phyloP scores from a whole-genome alignment of 495 filamentous ascomycete species.

The Penicillium silybi region DNA sequence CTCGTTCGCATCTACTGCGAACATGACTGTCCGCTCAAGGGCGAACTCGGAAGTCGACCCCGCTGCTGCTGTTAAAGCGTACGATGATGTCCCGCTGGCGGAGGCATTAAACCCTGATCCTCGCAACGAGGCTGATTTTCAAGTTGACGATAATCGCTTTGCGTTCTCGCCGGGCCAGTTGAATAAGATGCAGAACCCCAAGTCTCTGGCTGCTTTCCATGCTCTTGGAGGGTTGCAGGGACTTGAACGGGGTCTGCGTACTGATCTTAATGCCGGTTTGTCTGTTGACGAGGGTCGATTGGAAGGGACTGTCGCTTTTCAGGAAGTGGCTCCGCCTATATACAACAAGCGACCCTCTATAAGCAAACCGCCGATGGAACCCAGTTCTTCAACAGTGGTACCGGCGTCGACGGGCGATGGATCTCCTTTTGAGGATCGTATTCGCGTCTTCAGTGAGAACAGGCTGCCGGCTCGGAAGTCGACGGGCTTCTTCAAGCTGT shows the following conservation, averaged over 20 bases:
- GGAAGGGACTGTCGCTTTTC: slow-evolving; percentile 54
- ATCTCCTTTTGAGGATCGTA: slow-evolving; percentile 57
- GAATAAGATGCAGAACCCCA: slow-evolving; percentile 72
- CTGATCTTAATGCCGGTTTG: slow-evolving; percentile 59
- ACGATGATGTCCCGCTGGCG: slow-evolving; percentile 44
- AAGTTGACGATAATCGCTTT: slow-evolving; percentile 64
- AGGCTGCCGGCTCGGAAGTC: slow-evolving; percentile 69
- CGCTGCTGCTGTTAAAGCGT: slow-evolving; percentile 23
- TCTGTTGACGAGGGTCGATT: slow-evolving; percentile 62
- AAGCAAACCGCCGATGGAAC: slow-evolving; percentile 9
- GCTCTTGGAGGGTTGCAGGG: slow-evolving; percentile 65
- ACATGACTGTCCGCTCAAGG: slow-evolving; percentile 39
- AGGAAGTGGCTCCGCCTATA: slow-evolving; percentile 48
- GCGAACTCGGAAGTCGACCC: slow-evolving; percentile 38
- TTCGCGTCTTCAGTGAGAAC: slow-evolving; percentile 71
- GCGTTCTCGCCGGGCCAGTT: slow-evolving; percentile 67
- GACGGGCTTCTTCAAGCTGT: slow-evolving; percentile 64
- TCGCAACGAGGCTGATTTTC: slow-evolving; percentile 60
- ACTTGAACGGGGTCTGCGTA: slow-evolving; percentile 64
- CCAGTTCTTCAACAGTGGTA: not conserved
- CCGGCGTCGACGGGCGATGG: slow-evolving; percentile 17
- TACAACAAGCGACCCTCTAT: slow-evolving; percentile 10
- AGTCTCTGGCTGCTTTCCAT: slow-evolving; percentile 66
- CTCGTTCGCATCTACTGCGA: slow-evolving; percentile 43
- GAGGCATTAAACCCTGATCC: slow-evolving; percentile 65